These are phyloP conservation scores for Pythium brachiatum DNA, from an alignment of 352 stramenopile genomes.

Conservation along the genomic window DNA sequence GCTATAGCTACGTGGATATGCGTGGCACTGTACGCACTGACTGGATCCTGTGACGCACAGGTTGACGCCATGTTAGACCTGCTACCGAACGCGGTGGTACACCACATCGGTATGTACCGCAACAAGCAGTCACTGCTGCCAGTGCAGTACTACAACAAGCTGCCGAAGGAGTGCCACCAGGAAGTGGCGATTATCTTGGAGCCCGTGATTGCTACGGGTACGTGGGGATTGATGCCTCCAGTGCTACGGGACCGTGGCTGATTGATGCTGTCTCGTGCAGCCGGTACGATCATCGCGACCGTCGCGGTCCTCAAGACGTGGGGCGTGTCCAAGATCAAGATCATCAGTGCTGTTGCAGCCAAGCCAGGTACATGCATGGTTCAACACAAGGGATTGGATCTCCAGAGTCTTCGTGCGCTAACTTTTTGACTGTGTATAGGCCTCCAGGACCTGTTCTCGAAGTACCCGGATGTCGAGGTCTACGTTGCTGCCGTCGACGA, in stretches of 20 bases:
- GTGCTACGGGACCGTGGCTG: background rate
- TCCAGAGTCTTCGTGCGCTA: background rate
- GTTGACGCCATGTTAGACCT: conserved; percentile 96
- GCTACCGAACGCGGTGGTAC: conserved; percentile 92
- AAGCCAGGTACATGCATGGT: conserved; percentile 59
- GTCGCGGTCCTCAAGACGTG: conserved; percentile 96
- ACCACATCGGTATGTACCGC: conserved; percentile 96
- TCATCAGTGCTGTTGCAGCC: conserved; percentile 93
- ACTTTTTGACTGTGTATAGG: conserved; percentile 20
- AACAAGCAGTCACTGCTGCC: conserved; percentile 90
- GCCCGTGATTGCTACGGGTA: conserved; percentile 94
- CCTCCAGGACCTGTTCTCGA: conserved; percentile 73
- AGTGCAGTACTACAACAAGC: conserved; percentile 99
- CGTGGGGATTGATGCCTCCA: background rate
- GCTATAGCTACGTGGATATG: conserved; percentile 1
- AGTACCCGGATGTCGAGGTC: conserved; percentile 79
- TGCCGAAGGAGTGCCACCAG: conserved; percentile 92
- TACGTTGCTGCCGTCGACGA: conserved; percentile 79
- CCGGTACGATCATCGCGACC: conserved; percentile 93
- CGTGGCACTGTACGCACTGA: background rate
- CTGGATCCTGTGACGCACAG: conserved; percentile 41
- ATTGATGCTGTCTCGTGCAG: conserved; percentile 23
- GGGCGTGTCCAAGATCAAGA: conserved; percentile 92
- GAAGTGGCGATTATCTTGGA: conserved; percentile 96
- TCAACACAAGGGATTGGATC: too few relatives aligned